A percentile compares a stretch with the other conserved stretches of the same genome.
Conservation (phyloP, 805 yeast genomes). For the Saccharomyces mikatae region DNA sequence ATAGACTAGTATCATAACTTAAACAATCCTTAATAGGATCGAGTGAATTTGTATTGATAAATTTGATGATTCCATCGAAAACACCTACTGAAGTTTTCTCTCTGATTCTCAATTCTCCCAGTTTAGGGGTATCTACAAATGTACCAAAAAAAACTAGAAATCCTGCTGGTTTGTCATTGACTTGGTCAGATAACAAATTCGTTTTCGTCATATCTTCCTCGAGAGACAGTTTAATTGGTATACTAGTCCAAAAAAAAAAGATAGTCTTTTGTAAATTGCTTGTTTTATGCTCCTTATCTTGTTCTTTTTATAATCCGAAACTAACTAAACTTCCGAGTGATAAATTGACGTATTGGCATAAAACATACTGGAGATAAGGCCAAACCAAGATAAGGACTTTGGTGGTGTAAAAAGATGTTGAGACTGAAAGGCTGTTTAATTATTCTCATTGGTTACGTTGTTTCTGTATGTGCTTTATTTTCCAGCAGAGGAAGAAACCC, state of each 20-base stretch:
- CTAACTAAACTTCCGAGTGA: not conserved
- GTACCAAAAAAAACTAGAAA: constrained; percentile 54
- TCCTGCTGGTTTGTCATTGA: not conserved
- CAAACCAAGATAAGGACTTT: not conserved
- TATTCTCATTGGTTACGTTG: not conserved
- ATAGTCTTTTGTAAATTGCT: not conserved
- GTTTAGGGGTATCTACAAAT: constrained; percentile 59
- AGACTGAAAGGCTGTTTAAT: not conserved
- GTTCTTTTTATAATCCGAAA: not conserved
- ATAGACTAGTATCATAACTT: constrained; percentile 11
- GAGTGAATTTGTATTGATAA: constrained; percentile 21
- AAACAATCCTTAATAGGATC: constrained; percentile 27
- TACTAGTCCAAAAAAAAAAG: not conserved
- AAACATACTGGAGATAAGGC: not conserved
- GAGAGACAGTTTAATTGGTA: not conserved
- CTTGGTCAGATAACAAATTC: not conserved
- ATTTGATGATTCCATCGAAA: constrained; percentile 37
- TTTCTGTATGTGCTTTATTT: not conserved
- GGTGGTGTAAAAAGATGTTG: not conserved
- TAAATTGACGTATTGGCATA: not conserved
- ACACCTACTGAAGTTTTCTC: constrained; percentile 58
- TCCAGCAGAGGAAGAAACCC: not conserved
- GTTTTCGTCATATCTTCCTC: not conserved
- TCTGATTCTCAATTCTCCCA: constrained; percentile 50
- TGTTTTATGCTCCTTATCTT: not conserved